Evolutionary conservation across 2,329 filamentous ascomycete species (phyloP), one percentile per base, ranked within the genome.

Genomic region (Tolypocladium tundrense): DNA sequence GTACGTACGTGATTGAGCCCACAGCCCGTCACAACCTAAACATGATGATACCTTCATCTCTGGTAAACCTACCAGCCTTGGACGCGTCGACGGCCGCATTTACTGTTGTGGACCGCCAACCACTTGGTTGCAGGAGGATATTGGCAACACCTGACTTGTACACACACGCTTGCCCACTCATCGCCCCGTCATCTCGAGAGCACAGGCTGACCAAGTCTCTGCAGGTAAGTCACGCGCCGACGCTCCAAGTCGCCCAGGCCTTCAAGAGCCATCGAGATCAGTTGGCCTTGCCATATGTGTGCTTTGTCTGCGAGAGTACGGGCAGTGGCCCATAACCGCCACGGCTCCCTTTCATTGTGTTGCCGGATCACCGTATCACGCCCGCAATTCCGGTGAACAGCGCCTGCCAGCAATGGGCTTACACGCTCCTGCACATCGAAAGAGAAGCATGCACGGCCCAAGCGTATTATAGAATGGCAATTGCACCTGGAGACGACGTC

Each of bases 61-160:
- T 75, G 73, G 73, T 75, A 75, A 75, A 69, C 73, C 70, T 72
- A 75, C 60, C 60, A 60, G 63, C 65, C 65, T 63, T 64, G 65
- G 57, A 60, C 60, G 71, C 53, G 62, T 63, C 58, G 60, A 57
- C 43, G 41, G 57, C 37, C 51, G 24, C 27, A 39, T 19, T n/a
- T 21, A n/a, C 6, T 52, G 27, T 35, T 31, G 40, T 55, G 50
- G 33, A 27, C 52, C 60, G 55, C 56, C 57, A 69, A 70, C 68
- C 68, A 63, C 67, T 61, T 61, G 67, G 64, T 58, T 63, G 62
- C 54, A 50, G 62, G 68, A 66, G 67, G 68, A 70, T 19, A 61
- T 59, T 59, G 60, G 59, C 57, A 61, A 63, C 54, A 14, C 57
- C 60, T 62, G 60, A 62, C 33, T 55, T 41, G 21, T 27, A 51